Evolutionary conservation across 805 yeast species (phyloP), one percentile per base, ranked within the genome.

Genomic region (Starmerella bacillaris): DNA sequence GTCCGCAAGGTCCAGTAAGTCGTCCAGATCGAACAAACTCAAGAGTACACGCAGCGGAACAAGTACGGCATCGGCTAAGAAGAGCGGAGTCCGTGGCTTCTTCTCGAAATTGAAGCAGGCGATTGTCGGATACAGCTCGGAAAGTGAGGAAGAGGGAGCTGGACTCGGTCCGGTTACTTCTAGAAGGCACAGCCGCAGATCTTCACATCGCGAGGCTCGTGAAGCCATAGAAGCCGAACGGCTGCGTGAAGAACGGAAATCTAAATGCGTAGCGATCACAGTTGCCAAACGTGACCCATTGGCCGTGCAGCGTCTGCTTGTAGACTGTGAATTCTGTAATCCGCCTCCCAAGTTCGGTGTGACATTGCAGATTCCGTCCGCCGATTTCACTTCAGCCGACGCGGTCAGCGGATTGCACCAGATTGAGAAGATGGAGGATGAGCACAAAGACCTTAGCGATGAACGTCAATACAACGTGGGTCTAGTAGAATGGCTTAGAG

Each of bases 401-500:
- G 33, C 37, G n/a, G 19, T 12, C 16, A 39, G 35, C 16, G 17
- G 37, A 16, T 41, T 40, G 4, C 22, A 18, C 27, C 21, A 50
- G 40, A 20, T 37, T 15, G 35, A 33, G 30, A 18, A 17, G 4
- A 24, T 30, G 19, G 20, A 33, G 37, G 45, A 43, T 9, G 45
- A 15, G 39, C 36, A 20, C 30, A 39, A 42, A 18, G 47, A 37
- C 28, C 39, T 33, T 2, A 45, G 42, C 6, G 49, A 50, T 15
- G 61, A 56, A 31, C 58, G 53, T 30, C 64, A 66, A 8, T 68
- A 70, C 48, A 50, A 48, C 28, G 57, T 63, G 3, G 89, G 82
- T 6, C 65, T 66, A 27, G 57, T 56, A 9, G 61, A 78, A 30
- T 84, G 94, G 94, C 66, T 68, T 34, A 55, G 61, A 31, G 69